Evolutionary conservation across 768 basidiomycete genomes (phyloP).

Genomic region (Boletus eberwhitei): DNA sequence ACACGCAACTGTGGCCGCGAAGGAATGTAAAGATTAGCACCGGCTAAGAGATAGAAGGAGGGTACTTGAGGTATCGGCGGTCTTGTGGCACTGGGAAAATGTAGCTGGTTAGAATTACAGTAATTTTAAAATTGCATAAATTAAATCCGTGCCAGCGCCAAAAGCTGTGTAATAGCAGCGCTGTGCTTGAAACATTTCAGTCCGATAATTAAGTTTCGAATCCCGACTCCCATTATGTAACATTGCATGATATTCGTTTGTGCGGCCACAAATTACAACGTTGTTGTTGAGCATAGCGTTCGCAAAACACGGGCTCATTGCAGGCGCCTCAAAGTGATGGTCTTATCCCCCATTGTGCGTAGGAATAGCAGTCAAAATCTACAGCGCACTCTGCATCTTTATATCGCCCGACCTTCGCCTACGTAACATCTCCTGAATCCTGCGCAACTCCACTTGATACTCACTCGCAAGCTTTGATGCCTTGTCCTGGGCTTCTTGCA

Average conservation of each 20-base stretch:
- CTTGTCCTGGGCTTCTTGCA: slow-evolving; percentile 24
- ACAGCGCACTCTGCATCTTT: neutral
- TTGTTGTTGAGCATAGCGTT: neutral
- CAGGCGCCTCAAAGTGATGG: neutral
- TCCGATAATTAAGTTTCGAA: no score
- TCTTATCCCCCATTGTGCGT: no score
- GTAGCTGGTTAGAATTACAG: no score
- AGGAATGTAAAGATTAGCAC: neutral
- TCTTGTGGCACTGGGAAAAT: no score
- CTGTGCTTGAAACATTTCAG: no score
- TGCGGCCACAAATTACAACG: no score
- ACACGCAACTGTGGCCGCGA: neutral
- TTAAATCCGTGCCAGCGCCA: no score
- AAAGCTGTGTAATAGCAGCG: no score
- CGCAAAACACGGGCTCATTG: neutral
- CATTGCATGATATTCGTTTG: neutral
- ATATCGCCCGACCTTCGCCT: slow-evolving; percentile 7
- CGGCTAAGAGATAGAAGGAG: neutral
- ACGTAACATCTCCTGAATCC: slow-evolving; percentile 24
- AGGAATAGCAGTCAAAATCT: neutral
- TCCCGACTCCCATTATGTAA: neutral
- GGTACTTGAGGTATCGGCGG: no score
- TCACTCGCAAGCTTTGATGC: slow-evolving; percentile 22
- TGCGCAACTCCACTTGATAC: slow-evolving; percentile 26
- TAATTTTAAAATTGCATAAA: no score